phyloP scores from a whole-genome alignment of 139 green algal species.

The Monoraphidium neglectum region DNA sequence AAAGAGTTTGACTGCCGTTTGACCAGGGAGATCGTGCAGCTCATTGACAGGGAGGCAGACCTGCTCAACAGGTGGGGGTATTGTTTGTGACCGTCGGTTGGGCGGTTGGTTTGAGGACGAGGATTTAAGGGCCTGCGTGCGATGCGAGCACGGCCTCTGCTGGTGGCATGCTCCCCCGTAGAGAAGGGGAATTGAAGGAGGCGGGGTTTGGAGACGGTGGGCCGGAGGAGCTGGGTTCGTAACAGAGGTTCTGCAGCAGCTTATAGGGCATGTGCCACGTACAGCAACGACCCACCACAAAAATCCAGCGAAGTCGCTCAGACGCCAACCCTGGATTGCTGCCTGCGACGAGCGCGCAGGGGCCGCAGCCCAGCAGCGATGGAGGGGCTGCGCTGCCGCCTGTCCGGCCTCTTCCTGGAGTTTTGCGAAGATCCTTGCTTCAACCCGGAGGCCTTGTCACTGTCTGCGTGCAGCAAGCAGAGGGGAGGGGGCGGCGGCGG shows the following conservation, averaged over 20 bases:
- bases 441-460: constrained; percentile 17
- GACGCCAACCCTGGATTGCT: background rate
- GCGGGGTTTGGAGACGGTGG: too few relatives aligned
- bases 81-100: constrained; percentile 1
- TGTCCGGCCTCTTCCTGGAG: constrained; percentile 73
- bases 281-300: background rate
- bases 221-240: too few relatives aligned
- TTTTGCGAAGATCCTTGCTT: constrained; percentile 72
- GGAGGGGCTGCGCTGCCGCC: constrained; percentile 75
- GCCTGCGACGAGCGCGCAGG: too few relatives aligned
- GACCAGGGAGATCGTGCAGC: constrained; percentile 75
- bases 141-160: too few relatives aligned
- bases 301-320: background rate
- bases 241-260: constrained; percentile 33
- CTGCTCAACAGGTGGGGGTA: constrained; percentile 69
- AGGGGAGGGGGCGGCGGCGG: too few relatives aligned
- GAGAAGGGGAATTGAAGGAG: too few relatives aligned
- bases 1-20: constrained; percentile 85
- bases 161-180: too few relatives aligned
- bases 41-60: constrained; percentile 88
- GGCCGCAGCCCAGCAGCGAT: constrained; percentile 62
- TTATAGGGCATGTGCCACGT: background rate
- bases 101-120: too few relatives aligned
- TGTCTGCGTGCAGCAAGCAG: too few relatives aligned
- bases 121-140: too few relatives aligned